Base-by-base conservation (phyloP, 345 rosid species). In the Microthlaspi erraticum region DNA sequence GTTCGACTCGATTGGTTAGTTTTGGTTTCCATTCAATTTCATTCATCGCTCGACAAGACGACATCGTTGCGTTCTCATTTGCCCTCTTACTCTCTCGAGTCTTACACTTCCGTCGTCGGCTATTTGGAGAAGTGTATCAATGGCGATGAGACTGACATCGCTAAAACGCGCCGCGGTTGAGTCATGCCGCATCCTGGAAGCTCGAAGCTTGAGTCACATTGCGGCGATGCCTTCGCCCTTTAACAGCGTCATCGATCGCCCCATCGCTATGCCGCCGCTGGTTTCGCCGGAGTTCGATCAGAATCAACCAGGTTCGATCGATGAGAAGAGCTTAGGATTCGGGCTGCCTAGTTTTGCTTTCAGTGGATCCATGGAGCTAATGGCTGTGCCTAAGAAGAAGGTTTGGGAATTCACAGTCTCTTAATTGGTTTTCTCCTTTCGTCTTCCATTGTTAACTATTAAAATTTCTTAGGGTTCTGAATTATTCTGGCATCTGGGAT, bases 351-450 rank as follows among this genome's bases (percentile, higher is more conserved):
- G 61, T 73, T 90, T 81, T 64, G 59, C 71, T 1, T 69, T 79
- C 14, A 81, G 67, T 54, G 90, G 93, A 58, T 73, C 85, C 64
- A 81, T 93, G 93, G 98, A 93, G 64, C 86, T 93, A 48, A 93
- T 93, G 98, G 96, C 96, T 62, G 97, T 87, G n/a, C 98, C 97
- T 16, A 93, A 85, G 72, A 87, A 65, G 74, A 93, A 83, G 91
- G 98, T 73, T 34, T 7, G 16, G 1, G 4, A 56, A 46, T 50
- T 64, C 70, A 16, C 62, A 23, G 1, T 36, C 71, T 18, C 43
- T 64, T 73, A 11, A 45, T 36, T 55, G 12, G 31, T 8, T 26
- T 43, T 36, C 14, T 44, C 39, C 49, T 18, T 49, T 53, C 2
- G 32, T 43, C 14, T 71, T 33, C 8, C n/a, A 3, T 4, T 62